These are phyloP conservation scores for Rugonectria rugulosa DNA, from an alignment of 2,329 filamentous ascomycete genomes.

Conservation along the genomic window DNA sequence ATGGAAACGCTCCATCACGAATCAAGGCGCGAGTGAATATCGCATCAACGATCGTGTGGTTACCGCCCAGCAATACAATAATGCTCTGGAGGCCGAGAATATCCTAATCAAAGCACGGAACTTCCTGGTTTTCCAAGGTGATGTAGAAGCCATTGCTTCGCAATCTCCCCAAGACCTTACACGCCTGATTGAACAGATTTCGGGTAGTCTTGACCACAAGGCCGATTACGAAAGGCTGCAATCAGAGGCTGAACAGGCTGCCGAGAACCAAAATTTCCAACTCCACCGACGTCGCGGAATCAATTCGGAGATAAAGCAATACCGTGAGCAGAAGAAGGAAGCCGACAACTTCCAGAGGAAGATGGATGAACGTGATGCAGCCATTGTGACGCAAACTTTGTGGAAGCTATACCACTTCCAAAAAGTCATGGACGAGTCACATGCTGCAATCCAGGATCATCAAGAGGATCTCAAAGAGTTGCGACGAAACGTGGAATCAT, in stretches of 20 bases:
- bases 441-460: conserved; percentile 87
- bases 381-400: conserved; percentile 89
- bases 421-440: conserved; percentile 90
- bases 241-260: conserved; percentile 82
- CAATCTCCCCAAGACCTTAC: conserved; percentile 95
- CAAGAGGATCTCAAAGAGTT: conserved; percentile 95
- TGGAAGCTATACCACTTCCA: conserved; percentile 99
- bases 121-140: conserved; percentile 97
- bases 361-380: conserved; percentile 87
- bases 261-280: conserved; percentile 88
- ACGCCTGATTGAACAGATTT: conserved; percentile 94
- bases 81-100: conserved; percentile 89
- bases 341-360: conserved; percentile 94
- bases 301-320: conserved; percentile 97
- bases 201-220: conserved; percentile 93
- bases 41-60: conserved; percentile 94
- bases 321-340: conserved; percentile 95
- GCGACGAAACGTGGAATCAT: conserved; percentile 85
- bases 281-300: conserved; percentile 90
- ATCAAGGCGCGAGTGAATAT: conserved; percentile 88
- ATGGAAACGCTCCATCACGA: conserved; percentile 96
- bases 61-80: conserved; percentile 90
- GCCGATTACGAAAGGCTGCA: conserved; percentile 93
- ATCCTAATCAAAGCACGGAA: conserved; percentile 98
- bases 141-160: conserved; percentile 95